Evolutionary conservation across 164 flowering plant species (phyloP).

Genomic region (Liriodendron chinense): DNA sequence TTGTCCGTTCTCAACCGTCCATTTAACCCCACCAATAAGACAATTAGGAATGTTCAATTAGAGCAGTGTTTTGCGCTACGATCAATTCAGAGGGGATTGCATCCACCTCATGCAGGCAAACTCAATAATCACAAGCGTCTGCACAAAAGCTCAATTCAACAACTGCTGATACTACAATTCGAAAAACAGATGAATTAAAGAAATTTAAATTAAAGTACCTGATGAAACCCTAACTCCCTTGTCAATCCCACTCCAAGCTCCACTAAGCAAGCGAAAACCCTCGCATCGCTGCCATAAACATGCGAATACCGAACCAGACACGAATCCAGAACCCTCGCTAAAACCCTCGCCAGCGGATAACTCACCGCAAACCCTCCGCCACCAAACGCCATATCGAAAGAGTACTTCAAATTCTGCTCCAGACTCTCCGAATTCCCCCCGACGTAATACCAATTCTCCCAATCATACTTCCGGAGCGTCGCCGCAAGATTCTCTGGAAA

Average conservation of each 20-base stretch:
- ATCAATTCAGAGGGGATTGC: too few species aligned
- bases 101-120: too few species aligned
- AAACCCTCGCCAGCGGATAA: constrained; percentile 49
- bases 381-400: constrained; percentile 86
- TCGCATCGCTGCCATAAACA: constrained; percentile 81
- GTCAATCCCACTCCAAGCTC: constrained; percentile 84
- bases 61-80: too few species aligned
- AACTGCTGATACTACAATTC: not conserved
- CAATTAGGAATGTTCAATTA: too few species aligned
- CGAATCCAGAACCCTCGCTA: constrained; percentile 66
- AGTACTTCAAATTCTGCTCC: constrained; percentile 54
- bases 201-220: constrained; percentile 37
- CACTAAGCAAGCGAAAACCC: constrained; percentile 72
- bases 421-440: constrained; percentile 70
- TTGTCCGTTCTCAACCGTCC: too few species aligned
- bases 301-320: constrained; percentile 69
- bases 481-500: constrained; percentile 59
- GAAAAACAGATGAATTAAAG: not conserved
- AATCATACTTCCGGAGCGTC: constrained; percentile 65
- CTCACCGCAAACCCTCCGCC: constrained; percentile 93
- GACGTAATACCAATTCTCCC: constrained; percentile 57
- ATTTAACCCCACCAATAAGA: too few species aligned
- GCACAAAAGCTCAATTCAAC: not conserved
- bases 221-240: constrained; percentile 90
- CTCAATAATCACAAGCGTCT: not conserved